Percentiles rank a stretch among this genome's conserved stretches.
Conservation (phyloP, 2,329 filamentous ascomycete species). For the Biscogniauxia mediterranea region DNA sequence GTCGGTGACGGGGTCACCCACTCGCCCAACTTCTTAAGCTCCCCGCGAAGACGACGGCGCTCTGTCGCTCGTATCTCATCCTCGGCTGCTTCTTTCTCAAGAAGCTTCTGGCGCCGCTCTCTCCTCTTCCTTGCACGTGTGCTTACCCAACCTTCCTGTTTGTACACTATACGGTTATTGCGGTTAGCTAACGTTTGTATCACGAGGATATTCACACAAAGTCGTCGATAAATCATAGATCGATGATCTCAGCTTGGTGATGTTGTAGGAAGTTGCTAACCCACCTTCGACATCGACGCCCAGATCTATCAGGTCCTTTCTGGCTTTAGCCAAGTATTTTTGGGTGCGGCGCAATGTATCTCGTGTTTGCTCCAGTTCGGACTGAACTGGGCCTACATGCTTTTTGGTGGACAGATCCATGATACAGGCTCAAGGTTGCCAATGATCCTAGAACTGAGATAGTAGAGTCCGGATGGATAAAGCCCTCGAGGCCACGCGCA, state of each 20-base stretch:
- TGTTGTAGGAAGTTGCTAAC: not conserved
- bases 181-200: conserved; percentile 2
- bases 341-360: conserved; percentile 2
- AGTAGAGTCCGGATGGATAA: not conserved
- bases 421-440: not conserved
- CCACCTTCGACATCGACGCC: conserved; percentile 4
- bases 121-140: conserved; percentile 5
- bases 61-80: not conserved
- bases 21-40: not conserved
- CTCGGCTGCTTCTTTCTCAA: not conserved
- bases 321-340: conserved; percentile 8
- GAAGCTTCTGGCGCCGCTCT: conserved; percentile 1
- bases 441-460: not conserved
- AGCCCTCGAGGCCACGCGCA: not conserved
- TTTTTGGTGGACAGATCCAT: not conserved
- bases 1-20: conserved; percentile 7
- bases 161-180: not conserved
- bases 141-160: conserved; percentile 5
- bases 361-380: conserved; percentile 2
- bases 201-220: not conserved
- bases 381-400: not conserved
- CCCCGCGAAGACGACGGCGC: not conserved
- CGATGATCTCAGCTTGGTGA: not conserved
- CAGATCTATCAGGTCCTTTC: conserved; percentile 4
- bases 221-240: not conserved